Evolutionary conservation across 352 stramenopile genomes (phyloP), one percentile per base, ranked within the genome.

Genomic region (Elongisporangium undulatum): DNA sequence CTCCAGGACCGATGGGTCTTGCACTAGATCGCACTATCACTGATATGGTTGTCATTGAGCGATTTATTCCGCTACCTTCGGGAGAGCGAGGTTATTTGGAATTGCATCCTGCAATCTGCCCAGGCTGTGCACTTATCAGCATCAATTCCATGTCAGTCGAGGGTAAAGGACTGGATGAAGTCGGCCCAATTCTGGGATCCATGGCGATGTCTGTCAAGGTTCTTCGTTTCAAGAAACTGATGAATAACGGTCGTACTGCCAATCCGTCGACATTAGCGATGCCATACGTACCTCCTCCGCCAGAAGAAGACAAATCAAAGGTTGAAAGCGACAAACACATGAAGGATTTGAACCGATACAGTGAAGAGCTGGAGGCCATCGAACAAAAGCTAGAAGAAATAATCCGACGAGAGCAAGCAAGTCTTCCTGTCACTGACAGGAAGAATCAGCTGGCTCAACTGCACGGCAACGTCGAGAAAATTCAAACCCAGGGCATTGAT

Each of bases 151-250:
- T 89, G 10, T 82, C 76, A 48, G 80, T 94, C 7, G 84, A 92
- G 64, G 73, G 92, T 52, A 84, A 87, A 52, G 71, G 69, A 0
- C 68, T 94, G 7, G 73, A 77, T 3, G 86, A 94, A 56, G 72
- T 95, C 9, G 86, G 86, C 0, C 71, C 79, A 10, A 84, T 93
- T 19, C 64, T 95, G 19, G 82, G 67, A 19, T 84, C 79, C 12
- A 71, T 90, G 15, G 56, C 73, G 13, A 70, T 74, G 10, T 67
- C 71, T 29, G 71, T 74, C 17, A 91, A 92, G 45, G 66, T 92
- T 19, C 61, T 95, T 55, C 77, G 79, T n/a, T 95, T 95, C 63
- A 95, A 92, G 63, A 93, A 93, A 55, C 79, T 92, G 13, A 92
- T 92, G 71, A 85, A 79, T 26, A 70, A 75, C 49, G 84, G 82